Percentiles rank a stretch among this genome's conserved stretches.
Evolutionary conservation across 148 eudicot species (phyloP).

Genomic region (Persicaria tinctoria): DNA sequence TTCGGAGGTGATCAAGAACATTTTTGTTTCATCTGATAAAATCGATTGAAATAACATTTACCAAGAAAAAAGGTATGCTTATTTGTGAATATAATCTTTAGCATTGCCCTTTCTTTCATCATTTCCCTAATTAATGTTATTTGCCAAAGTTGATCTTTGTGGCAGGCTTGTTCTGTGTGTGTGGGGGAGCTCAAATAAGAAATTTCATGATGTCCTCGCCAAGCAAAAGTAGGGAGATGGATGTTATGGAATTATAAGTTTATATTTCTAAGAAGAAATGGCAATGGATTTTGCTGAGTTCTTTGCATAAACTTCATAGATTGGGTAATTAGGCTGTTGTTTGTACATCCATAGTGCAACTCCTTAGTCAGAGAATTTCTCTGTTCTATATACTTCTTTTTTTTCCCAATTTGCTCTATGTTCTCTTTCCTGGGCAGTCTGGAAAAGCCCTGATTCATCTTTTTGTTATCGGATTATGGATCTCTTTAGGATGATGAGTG

Average conservation of each 20-base stretch:
- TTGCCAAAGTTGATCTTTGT: neutral
- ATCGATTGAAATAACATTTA: neutral
- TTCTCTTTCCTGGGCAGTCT: neutral
- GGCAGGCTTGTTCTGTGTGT: neutral
- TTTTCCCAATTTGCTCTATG: neutral
- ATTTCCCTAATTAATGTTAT: neutral
- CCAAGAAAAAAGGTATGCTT: neutral
- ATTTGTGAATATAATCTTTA: neutral
- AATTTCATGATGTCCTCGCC: conserved; percentile 57
- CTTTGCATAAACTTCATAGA: neutral
- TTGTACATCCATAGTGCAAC: too few species aligned
- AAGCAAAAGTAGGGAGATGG: conserved; percentile 81
- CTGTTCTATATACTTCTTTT: too few species aligned
- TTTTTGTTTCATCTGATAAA: neutral
- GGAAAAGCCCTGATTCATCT: neutral
- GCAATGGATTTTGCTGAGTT: neutral
- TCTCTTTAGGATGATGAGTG: conserved; percentile 59
- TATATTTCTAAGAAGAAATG: neutral
- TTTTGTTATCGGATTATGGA: neutral
- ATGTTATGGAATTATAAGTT: conserved; percentile 84
- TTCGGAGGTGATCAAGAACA: neutral
- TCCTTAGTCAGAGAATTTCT: too few species aligned
- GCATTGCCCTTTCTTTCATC: neutral
- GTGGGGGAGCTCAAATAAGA: neutral
- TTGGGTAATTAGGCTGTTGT: too few species aligned